Evolutionary conservation across 2,329 filamentous ascomycete genomes (phyloP), one percentile per base, ranked within the genome.

Genomic region (Ascochyta koolunga): DNA sequence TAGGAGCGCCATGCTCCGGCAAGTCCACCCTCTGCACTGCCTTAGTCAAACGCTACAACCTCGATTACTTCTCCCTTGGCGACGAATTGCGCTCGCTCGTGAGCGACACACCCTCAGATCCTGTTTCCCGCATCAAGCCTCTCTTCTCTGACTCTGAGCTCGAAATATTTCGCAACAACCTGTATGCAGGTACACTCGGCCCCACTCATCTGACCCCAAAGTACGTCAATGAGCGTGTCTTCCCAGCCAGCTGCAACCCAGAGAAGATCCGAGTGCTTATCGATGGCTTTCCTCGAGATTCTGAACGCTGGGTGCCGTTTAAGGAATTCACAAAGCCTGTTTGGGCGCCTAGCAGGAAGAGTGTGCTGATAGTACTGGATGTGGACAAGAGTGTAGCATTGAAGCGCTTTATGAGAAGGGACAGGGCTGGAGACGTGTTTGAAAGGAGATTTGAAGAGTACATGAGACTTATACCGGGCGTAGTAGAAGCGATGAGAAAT

Each of bases 51-150:
- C 41, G 29, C 10, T 50, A 56, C 41, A n/a, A 36, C 24, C 43
- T 62, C 21, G 44, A 40, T 27, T 54, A 60, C 37, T 46, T 60
- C 37, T 56, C 52, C 10, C 39, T 60, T 9, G 52, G 60, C 49
- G 29, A 39, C 43, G 55, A 62, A 29, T 33, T 60, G 7, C 54
- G 55, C 24, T 29, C 48, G 1, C 50, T 59, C 11, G 31, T 57
- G 19, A 55, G 43, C 15, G 15, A 37, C 8, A 22, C 52, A 2
- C 35, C 58, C 13, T 48, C 46, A 0, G 36, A 42, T 7, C 51
- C 38, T 8, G 45, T 43, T 5, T 45, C 46, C 2, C 49, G 45
- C 22, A 54, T 60, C 29, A 50, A 50, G 6, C 27, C 41, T n/a
- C 41, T 39, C 10, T 39, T 60, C 25, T 43, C 50, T 0, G 32